Evolutionary conservation across 257 asterid genomes (phyloP), one percentile per base, ranked within the genome.

Genomic region (Jacaranda mimosifolia): DNA sequence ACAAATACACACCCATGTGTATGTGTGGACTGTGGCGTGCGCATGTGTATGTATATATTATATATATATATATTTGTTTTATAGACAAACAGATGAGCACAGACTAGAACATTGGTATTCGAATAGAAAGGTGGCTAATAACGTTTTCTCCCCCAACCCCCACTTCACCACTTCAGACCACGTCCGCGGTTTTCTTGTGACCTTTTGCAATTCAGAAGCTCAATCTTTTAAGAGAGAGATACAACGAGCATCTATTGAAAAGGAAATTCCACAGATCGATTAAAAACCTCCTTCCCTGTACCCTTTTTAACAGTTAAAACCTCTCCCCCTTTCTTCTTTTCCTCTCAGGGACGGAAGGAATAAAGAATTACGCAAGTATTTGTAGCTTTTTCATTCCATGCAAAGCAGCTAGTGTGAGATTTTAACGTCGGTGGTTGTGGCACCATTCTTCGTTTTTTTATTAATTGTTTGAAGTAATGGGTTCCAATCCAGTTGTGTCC

Each of bases 111-210:
- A 36, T 66, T 68, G 39, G 64, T 62, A 63, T n/a, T 42, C 48
- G 1, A 2, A 38, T 35, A 68, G 11, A 53, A 51, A 80, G 79
- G 79, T 73, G 71, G 48, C 75, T 6, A 46, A 13, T 65, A 60
- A 19, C 52, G 40, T 46, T 55, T 39, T 11, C 57, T 21, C 51
- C 9, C 6, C 39, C n/a, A 6, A 26, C 21, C 68, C 56, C 38
- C 66, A 40, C 9, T 36, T 4, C 43, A 9, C 72, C 7, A 51
- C 74, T 48, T 63, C 55, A 38, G 56, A 76, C 45, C 67, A 76
- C 81, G 85, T 76, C 68, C 66, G 75, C 79, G 79, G 73, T 72
- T 81, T 72, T 72, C 73, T 58, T 76, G 82, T 81, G 77, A 77
- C 76, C 79, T 76, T 68, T 58, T 68, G 3, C 48, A 62, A 63